Evolutionary conservation across 305 asterid genomes (phyloP).

Genomic region (Galium porrigens): DNA sequence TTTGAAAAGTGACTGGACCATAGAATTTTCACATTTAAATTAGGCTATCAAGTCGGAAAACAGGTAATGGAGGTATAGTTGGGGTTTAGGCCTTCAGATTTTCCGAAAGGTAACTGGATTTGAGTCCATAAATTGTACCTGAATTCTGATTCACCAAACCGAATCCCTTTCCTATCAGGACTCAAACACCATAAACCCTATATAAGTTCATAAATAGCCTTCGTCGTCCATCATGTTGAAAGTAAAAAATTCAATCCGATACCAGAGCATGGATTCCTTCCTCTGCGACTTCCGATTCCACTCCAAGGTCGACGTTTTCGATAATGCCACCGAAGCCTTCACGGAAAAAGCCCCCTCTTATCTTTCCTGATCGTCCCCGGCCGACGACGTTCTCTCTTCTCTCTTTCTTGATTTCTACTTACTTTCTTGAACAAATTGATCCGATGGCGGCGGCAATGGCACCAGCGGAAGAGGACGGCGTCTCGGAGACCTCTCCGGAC

Average conservation of each 20-base stretch:
- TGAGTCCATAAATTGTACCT: too few relatives aligned
- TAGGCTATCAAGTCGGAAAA: too few relatives aligned
- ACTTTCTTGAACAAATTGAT: background rate
- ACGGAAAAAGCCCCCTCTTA: background rate
- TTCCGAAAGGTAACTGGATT: background rate
- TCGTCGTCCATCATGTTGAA: background rate
- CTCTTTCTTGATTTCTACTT: background rate
- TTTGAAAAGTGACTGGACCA: too few relatives aligned
- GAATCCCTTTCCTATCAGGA: background rate
- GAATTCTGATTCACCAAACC: background rate
- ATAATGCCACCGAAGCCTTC: slow-evolving; percentile 8
- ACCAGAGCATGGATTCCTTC: slow-evolving; percentile 1
- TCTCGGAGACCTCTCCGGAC: slow-evolving; percentile 9
- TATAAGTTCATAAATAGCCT: background rate
- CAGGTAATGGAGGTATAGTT: too few relatives aligned
- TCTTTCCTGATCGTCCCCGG: too few relatives aligned
- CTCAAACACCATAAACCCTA: background rate
- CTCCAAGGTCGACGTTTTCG: slow-evolving; percentile 6
- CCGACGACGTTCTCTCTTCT: too few relatives aligned
- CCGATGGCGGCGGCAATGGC: background rate
- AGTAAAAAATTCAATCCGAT: background rate
- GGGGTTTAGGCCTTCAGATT: too few relatives aligned
- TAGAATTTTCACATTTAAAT: too few relatives aligned
- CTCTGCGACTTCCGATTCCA: slow-evolving; percentile 10
- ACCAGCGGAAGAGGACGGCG: background rate